phyloP scores from a whole-genome alignment of 2,329 filamentous ascomycete genomes.

The Chaetomiaceae sp. region DNA sequence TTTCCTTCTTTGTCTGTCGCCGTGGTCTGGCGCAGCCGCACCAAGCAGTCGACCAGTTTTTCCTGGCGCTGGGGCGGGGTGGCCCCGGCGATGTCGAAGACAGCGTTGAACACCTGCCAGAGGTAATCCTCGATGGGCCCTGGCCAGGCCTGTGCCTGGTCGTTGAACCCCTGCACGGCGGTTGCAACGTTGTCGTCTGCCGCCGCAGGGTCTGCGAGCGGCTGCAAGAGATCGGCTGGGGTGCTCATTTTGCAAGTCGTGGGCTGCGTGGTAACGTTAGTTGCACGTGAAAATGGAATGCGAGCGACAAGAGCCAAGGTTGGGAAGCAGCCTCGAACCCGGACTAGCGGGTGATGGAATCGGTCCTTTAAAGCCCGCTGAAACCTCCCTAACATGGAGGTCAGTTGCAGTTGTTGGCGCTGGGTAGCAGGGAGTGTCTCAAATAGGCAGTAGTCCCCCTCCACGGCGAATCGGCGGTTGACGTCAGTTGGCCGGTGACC shows the following conservation, averaged over 20 bases:
- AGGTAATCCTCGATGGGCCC: slow-evolving; percentile 20
- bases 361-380: too few relatives aligned
- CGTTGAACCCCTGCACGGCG: slow-evolving; percentile 16
- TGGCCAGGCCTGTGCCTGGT: slow-evolving; percentile 3
- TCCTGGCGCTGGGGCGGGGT: slow-evolving; percentile 24
- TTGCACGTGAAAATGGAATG: too few relatives aligned
- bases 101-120: slow-evolving; percentile 22
- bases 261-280: too few relatives aligned
- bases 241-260: neutral
- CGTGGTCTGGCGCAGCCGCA: slow-evolving; percentile 19
- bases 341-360: too few relatives aligned
- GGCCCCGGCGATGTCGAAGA: slow-evolving; percentile 26
- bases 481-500: too few relatives aligned
- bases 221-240: neutral
- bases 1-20: slow-evolving; percentile 20
- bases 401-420: too few relatives aligned
- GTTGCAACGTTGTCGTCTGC: neutral
- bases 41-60: slow-evolving; percentile 25
- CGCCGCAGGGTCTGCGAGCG: slow-evolving; percentile 1
- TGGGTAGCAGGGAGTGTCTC: too few relatives aligned
- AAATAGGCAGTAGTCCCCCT: too few relatives aligned
- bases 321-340: too few relatives aligned
- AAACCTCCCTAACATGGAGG: too few relatives aligned
- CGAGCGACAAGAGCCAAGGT: too few relatives aligned
- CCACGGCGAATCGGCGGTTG: too few relatives aligned